Percentiles rank a stretch among this genome's conserved stretches.
phyloP scores from a whole-genome alignment of 345 rosid species.

The Sisymbrium altissimum region DNA sequence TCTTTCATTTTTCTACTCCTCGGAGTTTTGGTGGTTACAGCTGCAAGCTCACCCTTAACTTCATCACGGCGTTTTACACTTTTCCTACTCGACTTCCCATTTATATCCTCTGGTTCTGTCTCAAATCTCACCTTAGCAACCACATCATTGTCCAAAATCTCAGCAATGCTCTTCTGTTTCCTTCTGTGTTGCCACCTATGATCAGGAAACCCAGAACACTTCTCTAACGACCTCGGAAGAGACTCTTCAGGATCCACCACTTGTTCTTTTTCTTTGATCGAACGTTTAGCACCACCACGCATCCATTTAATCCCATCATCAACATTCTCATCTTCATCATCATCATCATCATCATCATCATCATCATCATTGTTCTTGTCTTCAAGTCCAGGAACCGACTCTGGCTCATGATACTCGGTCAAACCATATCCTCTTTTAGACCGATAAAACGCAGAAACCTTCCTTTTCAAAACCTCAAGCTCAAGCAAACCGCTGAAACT shows the following conservation, averaged over 20 bases:
- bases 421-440: slow-evolving; percentile 47
- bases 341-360: slow-evolving; percentile 37
- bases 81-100: slow-evolving; percentile 28
- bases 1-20: slow-evolving; percentile 27
- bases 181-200: slow-evolving; percentile 43
- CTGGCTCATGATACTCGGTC: slow-evolving; percentile 47
- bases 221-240: slow-evolving; percentile 27
- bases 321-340: slow-evolving; percentile 21
- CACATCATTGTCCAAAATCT: slow-evolving; percentile 48
- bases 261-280: slow-evolving; percentile 14
- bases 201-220: slow-evolving; percentile 39
- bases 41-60: slow-evolving; percentile 14
- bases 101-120: slow-evolving; percentile 10
- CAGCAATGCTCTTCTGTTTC: slow-evolving; percentile 89
- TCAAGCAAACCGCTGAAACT: slow-evolving; percentile 45
- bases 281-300: background rate
- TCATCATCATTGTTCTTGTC: slow-evolving; percentile 41
- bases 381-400: slow-evolving; percentile 64
- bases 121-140: slow-evolving; percentile 32
- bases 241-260: slow-evolving; percentile 32
- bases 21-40: background rate
- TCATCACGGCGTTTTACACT: slow-evolving; percentile 37
- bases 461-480: slow-evolving; percentile 48
- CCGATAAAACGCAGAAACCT: slow-evolving; percentile 66
- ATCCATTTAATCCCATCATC: background rate